Conservation (phyloP, 2,329 filamentous ascomycete genomes). For the Penicillium sp. region DNA sequence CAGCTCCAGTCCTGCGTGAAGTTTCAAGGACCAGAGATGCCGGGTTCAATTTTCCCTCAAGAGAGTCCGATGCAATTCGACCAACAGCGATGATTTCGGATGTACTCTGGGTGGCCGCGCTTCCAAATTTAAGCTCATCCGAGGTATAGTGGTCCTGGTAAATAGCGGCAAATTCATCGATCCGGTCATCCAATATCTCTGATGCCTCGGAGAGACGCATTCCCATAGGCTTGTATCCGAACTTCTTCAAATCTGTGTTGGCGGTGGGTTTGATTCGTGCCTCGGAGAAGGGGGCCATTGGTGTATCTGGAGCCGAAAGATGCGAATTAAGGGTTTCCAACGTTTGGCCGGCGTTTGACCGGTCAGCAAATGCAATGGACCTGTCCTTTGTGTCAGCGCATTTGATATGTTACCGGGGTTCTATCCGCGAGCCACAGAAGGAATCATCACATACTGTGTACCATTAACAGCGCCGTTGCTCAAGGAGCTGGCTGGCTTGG, state of each 20-base stretch:
- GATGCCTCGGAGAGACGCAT: conserved; percentile 95
- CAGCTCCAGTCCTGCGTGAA: conserved; percentile 80
- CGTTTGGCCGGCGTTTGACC: conserved; percentile 78
- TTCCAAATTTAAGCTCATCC: conserved; percentile 82
- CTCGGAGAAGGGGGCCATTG: conserved; percentile 73
- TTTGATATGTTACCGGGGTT: neutral
- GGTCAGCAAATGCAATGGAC: conserved; percentile 71
- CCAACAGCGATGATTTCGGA: conserved; percentile 88
- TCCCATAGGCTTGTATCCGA: conserved; percentile 87
- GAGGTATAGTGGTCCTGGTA: conserved; percentile 75
- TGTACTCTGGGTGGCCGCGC: conserved; percentile 81
- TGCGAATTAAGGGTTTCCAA: conserved; percentile 82
- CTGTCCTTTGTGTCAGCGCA: conserved; percentile 40
- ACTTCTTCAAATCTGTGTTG: conserved; percentile 86
- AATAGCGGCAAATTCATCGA: conserved; percentile 82
- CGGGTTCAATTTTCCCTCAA: conserved; percentile 82
- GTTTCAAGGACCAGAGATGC: conserved; percentile 88
- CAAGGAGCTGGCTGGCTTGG: conserved; percentile 41
- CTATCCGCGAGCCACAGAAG: too few relatives aligned
- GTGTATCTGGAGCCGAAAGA: conserved; percentile 68
- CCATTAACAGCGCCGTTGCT: conserved; percentile 39
- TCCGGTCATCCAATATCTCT: conserved; percentile 90
- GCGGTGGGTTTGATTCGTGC: conserved; percentile 82
- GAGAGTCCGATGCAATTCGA: conserved; percentile 83
- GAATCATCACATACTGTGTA: conserved; percentile 40